Base-by-base conservation (phyloP, 2,329 filamentous ascomycete genomes). In the Neoascochyta sp. region DNA sequence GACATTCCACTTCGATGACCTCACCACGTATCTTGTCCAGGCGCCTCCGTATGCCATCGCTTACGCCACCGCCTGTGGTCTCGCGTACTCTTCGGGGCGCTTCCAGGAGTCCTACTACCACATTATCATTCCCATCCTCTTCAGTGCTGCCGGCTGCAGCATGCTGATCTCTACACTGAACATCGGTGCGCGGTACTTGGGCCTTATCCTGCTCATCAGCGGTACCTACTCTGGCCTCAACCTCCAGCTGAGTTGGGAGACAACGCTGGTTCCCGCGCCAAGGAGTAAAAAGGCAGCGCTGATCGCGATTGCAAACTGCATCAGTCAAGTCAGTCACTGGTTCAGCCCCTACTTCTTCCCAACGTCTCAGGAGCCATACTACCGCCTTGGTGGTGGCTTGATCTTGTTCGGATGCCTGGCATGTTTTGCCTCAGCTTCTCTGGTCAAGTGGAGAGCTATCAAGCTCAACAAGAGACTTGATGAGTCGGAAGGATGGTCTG, bases 161-260 rank as follows among this genome's bases (percentile, higher is more conserved):
- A 39, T 60, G 32, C 38, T 57, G 21, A 60, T 61, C 20, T 37
- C 38, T 7, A 59, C 57, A 3, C 36, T 48, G 8, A 57, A 57
- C 35, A 37, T 52, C 9, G 53, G 49, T 9, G 49, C 54, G 3
- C 46, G 54, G 26, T 59, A 57, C 43, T 50, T 57, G 28, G 43
- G 46, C 5, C 45, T 50, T n/a, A 34, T 54, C 12, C 38, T 60
- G 3, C 22, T 67, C 1, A 55, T 62, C 20, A 48, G 43, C 13
- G 64, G 64, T 17, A 60, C 63, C 1, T 67, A 62, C 41, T 60
- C 51, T 27, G 62, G 62, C 9, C 55, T 66, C 5, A 66, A 66
- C 24, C 41, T 68, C 18, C 63, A 67, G 37, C 47, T 67, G 1
- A 62, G 63, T 0, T 68, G 65, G 65, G 64, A 67, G 27, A 66